Base-by-base conservation (phyloP, 768 basidiomycete species). In the Rubroboletus pulcherrimus region DNA sequence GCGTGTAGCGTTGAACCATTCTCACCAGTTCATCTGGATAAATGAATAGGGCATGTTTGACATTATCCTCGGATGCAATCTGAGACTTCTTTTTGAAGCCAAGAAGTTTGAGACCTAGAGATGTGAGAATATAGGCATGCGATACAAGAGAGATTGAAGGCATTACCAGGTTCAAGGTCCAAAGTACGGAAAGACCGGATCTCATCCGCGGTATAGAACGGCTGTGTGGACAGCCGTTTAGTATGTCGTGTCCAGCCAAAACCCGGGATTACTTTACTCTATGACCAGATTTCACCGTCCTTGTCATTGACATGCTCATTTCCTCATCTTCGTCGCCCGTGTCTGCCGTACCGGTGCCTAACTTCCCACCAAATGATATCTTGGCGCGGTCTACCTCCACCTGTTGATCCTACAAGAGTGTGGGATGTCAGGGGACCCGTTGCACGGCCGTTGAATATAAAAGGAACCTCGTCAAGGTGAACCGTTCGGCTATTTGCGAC, bases 21-120 rank as follows among this genome's bases (percentile, higher is more conserved):
- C 26, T 4, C 59, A 93, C 96, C 73, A 82, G 74, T 69, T 99
- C 97, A 64, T 95, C 87, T 0, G 97, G 97, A 68, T 93, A 91
- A 53, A 98, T 82, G 69, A 98, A 98, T 44, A 83, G 72, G 0
- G 94, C 87, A 71, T 98, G 94, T 65, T 93, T 96, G 65, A 97
- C 72, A 61, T 95, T 96, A 66, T 98, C 92, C 67, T 94, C 89
- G 61, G 95, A 89, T 2, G 74, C 73, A 1, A 98, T 78, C 59
- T 87, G 79, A 6, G 71, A 71, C 12, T 78, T 79, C 51, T 87
- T 78, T 67, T 94, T 93, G 77, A 98, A 98, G 5, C 97, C 97
- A 29, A 99, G 83, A 5, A 99, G 83, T 69, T 88, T 93, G 66
- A 99, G 82, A 11, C 86, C 93, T 91, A 55, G 29, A 48, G 4